Conservation (phyloP, 345 rosid species). For the Dipteronia dyeriana region DNA sequence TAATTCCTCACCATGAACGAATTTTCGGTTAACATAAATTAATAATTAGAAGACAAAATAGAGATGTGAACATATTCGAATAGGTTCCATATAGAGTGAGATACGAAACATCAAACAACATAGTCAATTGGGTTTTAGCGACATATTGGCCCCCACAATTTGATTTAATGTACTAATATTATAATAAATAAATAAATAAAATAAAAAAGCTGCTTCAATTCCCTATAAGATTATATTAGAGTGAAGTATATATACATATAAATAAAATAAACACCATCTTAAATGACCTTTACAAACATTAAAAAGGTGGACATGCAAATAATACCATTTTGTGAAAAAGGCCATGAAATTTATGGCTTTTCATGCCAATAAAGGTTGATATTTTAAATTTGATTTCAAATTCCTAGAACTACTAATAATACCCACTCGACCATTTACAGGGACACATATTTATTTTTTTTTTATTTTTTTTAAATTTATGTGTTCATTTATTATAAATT, state of each 20-base stretch:
- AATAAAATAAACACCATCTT: background rate
- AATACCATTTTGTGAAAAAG: background rate
- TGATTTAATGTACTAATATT: background rate
- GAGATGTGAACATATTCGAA: background rate
- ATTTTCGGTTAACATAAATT: no score
- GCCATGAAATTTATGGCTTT: conserved; percentile 11
- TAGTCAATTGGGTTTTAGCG: background rate
- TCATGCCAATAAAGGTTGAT: background rate
- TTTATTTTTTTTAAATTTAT: no score
- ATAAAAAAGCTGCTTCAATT: no score
- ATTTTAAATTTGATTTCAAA: no score
- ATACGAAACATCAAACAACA: background rate
- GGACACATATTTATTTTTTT: background rate
- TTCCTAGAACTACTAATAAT: no score
- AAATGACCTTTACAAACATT: background rate
- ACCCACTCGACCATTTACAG: background rate
- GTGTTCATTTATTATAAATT: no score
- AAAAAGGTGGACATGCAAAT: background rate
- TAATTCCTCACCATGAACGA: no score
- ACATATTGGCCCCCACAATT: background rate
- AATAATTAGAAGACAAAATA: background rate
- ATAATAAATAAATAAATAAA: no score
- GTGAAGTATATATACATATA: background rate
- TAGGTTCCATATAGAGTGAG: background rate
- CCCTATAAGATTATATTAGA: no score